Evolutionary conservation across 164 flowering plant genomes (phyloP).

Genomic region (Macadamia integrifolia): DNA sequence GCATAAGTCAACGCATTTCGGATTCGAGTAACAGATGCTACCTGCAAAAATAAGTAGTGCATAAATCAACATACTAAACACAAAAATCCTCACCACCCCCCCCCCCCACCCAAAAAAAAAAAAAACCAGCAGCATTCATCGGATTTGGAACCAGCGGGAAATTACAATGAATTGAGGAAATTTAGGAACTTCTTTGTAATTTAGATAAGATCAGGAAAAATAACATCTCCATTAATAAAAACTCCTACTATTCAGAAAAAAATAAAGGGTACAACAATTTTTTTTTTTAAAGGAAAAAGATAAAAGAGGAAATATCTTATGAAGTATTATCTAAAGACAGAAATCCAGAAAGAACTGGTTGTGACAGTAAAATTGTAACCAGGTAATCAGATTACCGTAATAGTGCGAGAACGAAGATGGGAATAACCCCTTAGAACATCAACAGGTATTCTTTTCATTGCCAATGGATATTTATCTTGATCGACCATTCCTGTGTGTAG

Average conservation of each 20-base stretch:
- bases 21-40: constrained; percentile 70
- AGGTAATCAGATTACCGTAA: constrained; percentile 42
- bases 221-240: not conserved
- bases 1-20: constrained; percentile 53
- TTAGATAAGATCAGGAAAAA: not conserved
- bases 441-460: constrained; percentile 59
- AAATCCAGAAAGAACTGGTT: not conserved
- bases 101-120: not conserved
- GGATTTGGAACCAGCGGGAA: too few relatives aligned
- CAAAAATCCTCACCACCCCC: not conserved
- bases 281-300: not conserved
- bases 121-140: not conserved
- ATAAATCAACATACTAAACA: not conserved
- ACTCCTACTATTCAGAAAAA: not conserved
- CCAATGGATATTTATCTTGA: constrained; percentile 50
- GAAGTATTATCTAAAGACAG: not conserved
- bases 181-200: not conserved
- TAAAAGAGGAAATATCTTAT: not conserved
- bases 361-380: not conserved
- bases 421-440: constrained; percentile 44
- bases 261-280: not conserved
- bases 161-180: not conserved
- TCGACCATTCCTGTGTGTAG: constrained; percentile 73
- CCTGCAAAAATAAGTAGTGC: constrained; percentile 30
- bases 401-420: constrained; percentile 79